Base-by-base conservation (phyloP, 148 eudicot species). In the Amaranthus palmeri region DNA sequence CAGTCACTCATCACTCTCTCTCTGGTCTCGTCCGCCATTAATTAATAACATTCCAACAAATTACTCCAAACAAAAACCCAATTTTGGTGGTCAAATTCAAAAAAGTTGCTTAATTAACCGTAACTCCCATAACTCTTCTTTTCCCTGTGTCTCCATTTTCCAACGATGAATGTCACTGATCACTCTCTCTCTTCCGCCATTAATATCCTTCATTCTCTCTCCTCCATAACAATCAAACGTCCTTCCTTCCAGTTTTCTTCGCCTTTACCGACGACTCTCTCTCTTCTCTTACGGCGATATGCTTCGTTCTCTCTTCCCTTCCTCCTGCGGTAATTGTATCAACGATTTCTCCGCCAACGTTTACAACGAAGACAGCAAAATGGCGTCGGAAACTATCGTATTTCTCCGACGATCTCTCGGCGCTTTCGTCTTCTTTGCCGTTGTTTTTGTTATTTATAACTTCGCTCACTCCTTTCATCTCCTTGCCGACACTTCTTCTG, bases 401-500 rank as follows among this genome's bases (percentile, higher is more conserved):
- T 50, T 71, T 69, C 43, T 79, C 60, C 84, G 84, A 50, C 82
- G 79, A 14, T 62, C 68, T 46, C 51, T 76, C 17, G 70, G 53
- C 9, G 68, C 68, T 15, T 50, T 79, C 14, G 9, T 74, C 68
- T 74, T 74, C 65, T 13, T 81, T 67, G 64, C 64, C 57, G 72
- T 69, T 47, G 13, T 68, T 63, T 17, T 84, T 25, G 74, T 78
- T 62, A 49, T 81, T 60, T 83, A 72, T 10, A 74, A 77, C 18
- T 85, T 77, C 49, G 65, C 77, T 52, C 67, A 56, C 25, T 76
- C 74, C 14, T 61, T 77, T 3, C 76, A 76, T 4, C 71, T 76
- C 10, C 71, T 73, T 0, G 46, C 79, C 14, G 54, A 46, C 65
- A 43, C 55, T 13, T 44, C 64, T 1, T 60, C 69, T 10, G 10